phyloP scores from a whole-genome alignment of 129 eudicot genomes.

The Flaveria brownii region DNA sequence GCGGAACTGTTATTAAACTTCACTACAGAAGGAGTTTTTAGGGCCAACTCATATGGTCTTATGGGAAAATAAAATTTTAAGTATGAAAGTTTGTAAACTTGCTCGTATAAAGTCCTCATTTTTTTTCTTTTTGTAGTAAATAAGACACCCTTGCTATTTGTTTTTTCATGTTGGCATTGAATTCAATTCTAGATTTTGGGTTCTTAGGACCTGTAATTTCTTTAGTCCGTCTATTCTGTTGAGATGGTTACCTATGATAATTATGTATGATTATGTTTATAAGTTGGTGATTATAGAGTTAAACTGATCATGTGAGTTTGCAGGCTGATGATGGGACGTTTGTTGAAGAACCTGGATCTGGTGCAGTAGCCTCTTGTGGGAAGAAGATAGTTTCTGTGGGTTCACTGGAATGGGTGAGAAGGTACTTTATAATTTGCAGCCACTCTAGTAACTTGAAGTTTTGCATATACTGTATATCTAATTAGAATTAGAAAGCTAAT shows the following conservation, averaged over 20 bases:
- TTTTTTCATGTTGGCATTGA: background rate
- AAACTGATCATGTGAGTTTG: slow-evolving; percentile 9
- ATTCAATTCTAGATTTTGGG: background rate
- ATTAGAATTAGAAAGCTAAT: background rate
- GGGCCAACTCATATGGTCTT: background rate
- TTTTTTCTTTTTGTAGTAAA: background rate
- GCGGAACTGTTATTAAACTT: background rate
- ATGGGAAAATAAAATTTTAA: background rate
- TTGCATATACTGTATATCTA: background rate
- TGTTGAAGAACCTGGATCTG: slow-evolving; percentile 97
- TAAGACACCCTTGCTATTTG: background rate
- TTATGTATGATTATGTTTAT: background rate
- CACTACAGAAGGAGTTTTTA: background rate
- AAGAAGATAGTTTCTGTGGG: slow-evolving; percentile 81
- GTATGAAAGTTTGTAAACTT: background rate
- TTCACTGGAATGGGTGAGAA: slow-evolving; percentile 83
- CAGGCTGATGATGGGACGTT: slow-evolving; percentile 84
- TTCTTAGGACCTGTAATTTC: background rate
- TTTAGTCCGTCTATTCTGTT: background rate
- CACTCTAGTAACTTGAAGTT: slow-evolving; percentile 13
- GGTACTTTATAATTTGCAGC: slow-evolving; percentile 43
- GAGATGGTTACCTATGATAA: background rate
- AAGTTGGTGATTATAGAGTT: slow-evolving; percentile 24
- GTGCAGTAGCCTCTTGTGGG: slow-evolving; percentile 86
- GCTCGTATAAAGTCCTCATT: background rate